Conservation (phyloP, 495 filamentous ascomycete genomes). For the Aspergillus sparsus region DNA sequence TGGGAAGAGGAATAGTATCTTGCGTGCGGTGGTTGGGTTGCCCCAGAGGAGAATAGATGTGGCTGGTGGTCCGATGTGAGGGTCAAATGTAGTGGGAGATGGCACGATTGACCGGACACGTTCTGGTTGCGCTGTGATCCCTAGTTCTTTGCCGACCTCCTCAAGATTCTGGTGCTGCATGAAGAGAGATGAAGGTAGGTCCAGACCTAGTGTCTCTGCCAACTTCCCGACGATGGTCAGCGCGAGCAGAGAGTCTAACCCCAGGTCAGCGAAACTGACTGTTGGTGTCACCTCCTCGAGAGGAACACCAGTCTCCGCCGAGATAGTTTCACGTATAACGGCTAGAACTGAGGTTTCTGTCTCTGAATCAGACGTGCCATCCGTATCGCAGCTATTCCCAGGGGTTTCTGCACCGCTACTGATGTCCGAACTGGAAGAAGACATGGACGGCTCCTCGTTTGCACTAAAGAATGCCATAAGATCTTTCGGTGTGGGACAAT, state of each 20-base stretch:
- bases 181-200: constrained; percentile 50
- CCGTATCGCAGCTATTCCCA: not conserved
- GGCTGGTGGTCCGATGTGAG: not conserved
- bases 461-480: constrained; percentile 30
- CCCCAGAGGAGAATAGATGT: constrained; percentile 33
- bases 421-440: not conserved
- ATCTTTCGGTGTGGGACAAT: constrained; percentile 57
- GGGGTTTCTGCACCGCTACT: not conserved
- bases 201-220: constrained; percentile 37
- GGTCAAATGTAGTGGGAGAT: not conserved
- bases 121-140: not conserved
- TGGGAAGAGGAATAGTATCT: constrained; percentile 39
- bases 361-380: not conserved
- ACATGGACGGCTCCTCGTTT: not conserved
- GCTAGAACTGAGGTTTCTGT: not conserved
- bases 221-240: constrained; percentile 43
- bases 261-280: constrained; percentile 43
- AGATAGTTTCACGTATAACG: constrained; percentile 32
- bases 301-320: constrained; percentile 46
- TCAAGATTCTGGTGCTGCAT: constrained; percentile 52
- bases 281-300: constrained; percentile 39
- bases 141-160: constrained; percentile 2
- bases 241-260: constrained; percentile 53
- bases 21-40: constrained; percentile 24
- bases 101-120: not conserved